Percentiles rank a stretch among this genome's conserved stretches.
These are phyloP conservation scores for Tillandsia fasciculata DNA, from an alignment of 176 grass and related monocot genomes.

Conservation along the genomic window DNA sequence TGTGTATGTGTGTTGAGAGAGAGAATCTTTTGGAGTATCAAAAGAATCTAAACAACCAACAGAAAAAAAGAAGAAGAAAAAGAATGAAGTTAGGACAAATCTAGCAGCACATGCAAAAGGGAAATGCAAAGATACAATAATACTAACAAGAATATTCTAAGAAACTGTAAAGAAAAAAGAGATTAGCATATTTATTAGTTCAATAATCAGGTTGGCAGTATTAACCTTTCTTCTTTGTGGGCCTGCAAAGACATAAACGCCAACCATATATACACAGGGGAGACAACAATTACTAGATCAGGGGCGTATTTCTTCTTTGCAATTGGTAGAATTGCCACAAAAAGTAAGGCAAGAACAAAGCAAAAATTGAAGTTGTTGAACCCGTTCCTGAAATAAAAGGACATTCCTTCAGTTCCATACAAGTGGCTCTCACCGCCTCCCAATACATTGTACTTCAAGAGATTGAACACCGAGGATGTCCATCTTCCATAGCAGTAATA, in stretches of 20 bases:
- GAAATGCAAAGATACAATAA: not conserved
- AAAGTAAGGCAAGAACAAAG: slow-evolving; percentile 69
- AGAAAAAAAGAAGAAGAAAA: not conserved
- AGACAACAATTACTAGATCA: slow-evolving; percentile 74
- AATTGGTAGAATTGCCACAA: slow-evolving; percentile 51
- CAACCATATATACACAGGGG: slow-evolving; percentile 91
- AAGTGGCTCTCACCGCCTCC: slow-evolving; percentile 91
- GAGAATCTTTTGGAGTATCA: too few relatives aligned
- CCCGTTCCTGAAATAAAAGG: slow-evolving; percentile 84
- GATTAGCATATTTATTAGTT: not conserved
- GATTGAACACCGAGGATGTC: slow-evolving; percentile 88
- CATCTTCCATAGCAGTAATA: slow-evolving; percentile 63
- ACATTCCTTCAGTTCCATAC: slow-evolving; percentile 74
- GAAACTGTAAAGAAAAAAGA: not conserved
- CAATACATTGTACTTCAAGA: slow-evolving; percentile 81
- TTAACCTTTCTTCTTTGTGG: slow-evolving; percentile 97
- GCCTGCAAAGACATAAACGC: slow-evolving; percentile 90
- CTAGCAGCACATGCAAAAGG: too few relatives aligned
- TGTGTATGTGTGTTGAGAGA: too few relatives aligned
- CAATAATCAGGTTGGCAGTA: not conserved
- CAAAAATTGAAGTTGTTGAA: slow-evolving; percentile 98
- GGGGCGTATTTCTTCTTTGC: slow-evolving; percentile 67
- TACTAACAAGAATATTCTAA: not conserved
- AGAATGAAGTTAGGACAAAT: slow-evolving; percentile 1
- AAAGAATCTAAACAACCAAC: not conserved